A percentile compares a stretch with the other conserved stretches of the same genome.
phyloP scores from a whole-genome alignment of 495 filamentous ascomycete species.

The Xeromyces bisporus region DNA sequence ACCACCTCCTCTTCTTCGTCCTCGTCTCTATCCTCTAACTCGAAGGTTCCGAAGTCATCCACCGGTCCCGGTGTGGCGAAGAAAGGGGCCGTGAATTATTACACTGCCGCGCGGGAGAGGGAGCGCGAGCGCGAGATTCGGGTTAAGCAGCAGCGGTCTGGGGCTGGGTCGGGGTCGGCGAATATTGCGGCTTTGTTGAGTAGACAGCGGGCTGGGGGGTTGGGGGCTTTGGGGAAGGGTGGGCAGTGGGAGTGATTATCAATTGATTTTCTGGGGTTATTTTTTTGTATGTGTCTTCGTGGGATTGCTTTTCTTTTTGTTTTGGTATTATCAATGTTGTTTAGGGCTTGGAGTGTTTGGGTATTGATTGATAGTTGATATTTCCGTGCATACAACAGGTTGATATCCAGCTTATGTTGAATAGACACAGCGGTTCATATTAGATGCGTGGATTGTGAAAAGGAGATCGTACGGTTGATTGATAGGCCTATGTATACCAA shows the following conservation, averaged over 20 bases:
- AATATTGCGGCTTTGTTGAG: conserved; percentile 21
- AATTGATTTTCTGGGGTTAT: background rate
- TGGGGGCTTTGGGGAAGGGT: conserved; percentile 17
- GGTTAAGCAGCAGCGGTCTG: conserved; percentile 31
- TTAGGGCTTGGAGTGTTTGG: too few species aligned
- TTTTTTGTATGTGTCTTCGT: background rate
- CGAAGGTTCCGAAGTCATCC: conserved; percentile 23
- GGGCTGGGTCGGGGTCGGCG: conserved; percentile 13
- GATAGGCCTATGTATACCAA: too few species aligned
- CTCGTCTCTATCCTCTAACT: conserved; percentile 17
- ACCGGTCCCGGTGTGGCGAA: conserved; percentile 39
- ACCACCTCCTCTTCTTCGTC: conserved; percentile 19
- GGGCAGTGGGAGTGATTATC: conserved; percentile 23
- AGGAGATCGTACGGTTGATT: too few species aligned
- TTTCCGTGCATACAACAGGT: too few species aligned
- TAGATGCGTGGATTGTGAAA: too few species aligned
- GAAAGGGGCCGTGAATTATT: conserved; percentile 67
- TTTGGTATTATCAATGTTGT: too few species aligned
- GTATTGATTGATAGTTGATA: too few species aligned
- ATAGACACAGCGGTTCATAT: too few species aligned
- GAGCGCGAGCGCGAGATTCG: conserved; percentile 45
- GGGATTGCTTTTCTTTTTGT: too few species aligned
- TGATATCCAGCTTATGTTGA: too few species aligned
- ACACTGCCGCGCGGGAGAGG: conserved; percentile 57
- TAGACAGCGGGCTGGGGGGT: conserved; percentile 18